Evolutionary conservation across 208 protist species (phyloP).

Genomic region (Trypanosomatidae sp.): DNA sequence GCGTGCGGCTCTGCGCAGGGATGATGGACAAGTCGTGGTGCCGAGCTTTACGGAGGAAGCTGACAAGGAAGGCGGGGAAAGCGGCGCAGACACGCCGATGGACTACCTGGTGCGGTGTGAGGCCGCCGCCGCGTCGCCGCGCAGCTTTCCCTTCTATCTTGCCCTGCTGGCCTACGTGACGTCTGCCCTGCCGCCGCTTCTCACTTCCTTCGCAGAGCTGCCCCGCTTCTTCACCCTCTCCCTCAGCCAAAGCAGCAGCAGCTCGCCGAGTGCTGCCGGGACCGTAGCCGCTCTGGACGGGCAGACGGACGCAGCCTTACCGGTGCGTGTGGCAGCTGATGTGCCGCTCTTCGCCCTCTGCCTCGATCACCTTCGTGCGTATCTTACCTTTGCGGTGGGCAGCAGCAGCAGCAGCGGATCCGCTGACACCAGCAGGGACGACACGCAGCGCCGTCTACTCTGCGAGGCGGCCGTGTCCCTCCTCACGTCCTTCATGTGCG

Average conservation of each 20-base stretch:
- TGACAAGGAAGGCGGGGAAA: too few relatives aligned
- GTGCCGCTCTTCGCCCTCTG: too few relatives aligned
- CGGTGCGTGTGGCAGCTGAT: too few relatives aligned
- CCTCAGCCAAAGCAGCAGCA: too few relatives aligned
- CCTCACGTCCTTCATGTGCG: constrained; percentile 24
- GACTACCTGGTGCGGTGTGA: constrained; percentile 24
- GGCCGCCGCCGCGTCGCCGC: constrained; percentile 7
- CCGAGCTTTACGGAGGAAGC: not conserved
- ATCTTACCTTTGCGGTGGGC: too few relatives aligned
- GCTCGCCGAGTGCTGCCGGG: constrained; percentile 10
- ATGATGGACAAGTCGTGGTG: too few relatives aligned
- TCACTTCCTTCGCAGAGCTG: constrained; percentile 19
- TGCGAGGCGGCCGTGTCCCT: constrained; percentile 24
- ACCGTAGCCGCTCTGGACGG: too few relatives aligned
- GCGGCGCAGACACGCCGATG: too few relatives aligned
- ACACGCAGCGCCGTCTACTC: constrained; percentile 16
- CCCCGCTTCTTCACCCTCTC: constrained; percentile 20
- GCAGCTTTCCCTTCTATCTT: constrained; percentile 28
- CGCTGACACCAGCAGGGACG: not conserved
- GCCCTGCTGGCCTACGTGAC: constrained; percentile 26
- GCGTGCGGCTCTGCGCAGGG: too few relatives aligned
- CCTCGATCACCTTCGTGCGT: too few relatives aligned
- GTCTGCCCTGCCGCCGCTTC: constrained; percentile 23
- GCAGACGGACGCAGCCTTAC: too few relatives aligned
- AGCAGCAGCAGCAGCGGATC: constrained; percentile 4